Conservation (phyloP, 1,284 basidiomycete species). For the Puccinia horiana region DNA sequence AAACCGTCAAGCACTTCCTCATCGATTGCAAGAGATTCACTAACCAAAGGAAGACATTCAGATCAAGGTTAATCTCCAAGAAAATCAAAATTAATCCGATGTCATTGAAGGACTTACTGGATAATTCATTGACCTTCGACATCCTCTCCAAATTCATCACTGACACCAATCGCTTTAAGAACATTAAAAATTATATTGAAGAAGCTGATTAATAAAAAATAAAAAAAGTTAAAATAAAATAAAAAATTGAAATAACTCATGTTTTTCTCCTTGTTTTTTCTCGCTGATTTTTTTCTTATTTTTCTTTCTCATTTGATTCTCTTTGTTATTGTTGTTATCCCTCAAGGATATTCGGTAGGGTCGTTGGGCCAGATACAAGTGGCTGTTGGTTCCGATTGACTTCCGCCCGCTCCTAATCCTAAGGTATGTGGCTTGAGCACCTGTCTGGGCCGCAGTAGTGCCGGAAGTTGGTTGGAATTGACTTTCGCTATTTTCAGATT, state of each 20-base stretch:
- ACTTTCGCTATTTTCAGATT: no score
- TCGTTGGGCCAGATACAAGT: no score
- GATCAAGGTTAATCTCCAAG: background rate
- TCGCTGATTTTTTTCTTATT: background rate
- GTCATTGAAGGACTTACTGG: background rate
- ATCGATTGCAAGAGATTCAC: background rate
- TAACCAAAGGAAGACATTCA: background rate
- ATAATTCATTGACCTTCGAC: background rate
- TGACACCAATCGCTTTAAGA: background rate
- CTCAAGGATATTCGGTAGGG: no score
- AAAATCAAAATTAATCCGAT: background rate
- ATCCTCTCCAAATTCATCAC: background rate
- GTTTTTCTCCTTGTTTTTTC: background rate
- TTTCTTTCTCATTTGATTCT: conserved; percentile 3
- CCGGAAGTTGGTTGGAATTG: no score
- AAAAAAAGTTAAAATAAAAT: no score
- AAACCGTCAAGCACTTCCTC: background rate
- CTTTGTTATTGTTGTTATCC: background rate
- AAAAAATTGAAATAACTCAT: no score
- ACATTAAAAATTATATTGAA: background rate
- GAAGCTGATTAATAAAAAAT: background rate
- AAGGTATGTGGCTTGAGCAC: no score
- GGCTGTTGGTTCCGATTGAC: no score
- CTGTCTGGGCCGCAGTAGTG: no score
- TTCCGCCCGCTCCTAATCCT: no score